Conservation (phyloP, 305 asterid genomes). For the Fraxinus platypoda region DNA sequence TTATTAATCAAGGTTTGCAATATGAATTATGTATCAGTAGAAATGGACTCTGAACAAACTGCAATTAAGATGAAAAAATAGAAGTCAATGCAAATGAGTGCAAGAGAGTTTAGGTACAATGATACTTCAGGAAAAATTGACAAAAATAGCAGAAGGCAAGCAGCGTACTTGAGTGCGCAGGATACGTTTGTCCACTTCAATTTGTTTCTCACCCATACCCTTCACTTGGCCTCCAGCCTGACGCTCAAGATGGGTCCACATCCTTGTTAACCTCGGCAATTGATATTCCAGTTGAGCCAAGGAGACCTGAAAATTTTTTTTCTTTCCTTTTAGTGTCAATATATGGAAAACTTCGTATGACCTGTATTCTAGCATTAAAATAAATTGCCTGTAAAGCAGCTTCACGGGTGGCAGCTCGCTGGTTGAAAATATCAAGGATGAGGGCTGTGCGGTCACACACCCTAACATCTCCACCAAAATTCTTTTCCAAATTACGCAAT, state of each 20-base stretch:
- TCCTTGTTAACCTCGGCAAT: conserved; percentile 79
- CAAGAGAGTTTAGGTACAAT: neutral
- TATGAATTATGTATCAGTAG: neutral
- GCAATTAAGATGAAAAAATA: neutral
- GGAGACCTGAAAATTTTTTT: conserved; percentile 54
- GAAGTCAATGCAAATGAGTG: neutral
- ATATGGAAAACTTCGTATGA: conserved; percentile 11
- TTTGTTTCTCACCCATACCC: conserved; percentile 99
- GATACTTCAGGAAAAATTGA: conserved; percentile 1
- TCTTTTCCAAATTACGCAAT: conserved; percentile 83
- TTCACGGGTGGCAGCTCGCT: conserved; percentile 94
- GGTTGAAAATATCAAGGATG: conserved; percentile 91
- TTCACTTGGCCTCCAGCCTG: conserved; percentile 99
- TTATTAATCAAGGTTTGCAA: neutral
- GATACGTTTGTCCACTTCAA: conserved; percentile 95
- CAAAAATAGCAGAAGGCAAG: conserved; percentile 16
- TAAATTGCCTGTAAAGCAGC: conserved; percentile 74
- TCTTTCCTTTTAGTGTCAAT: conserved; percentile 22
- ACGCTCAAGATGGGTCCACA: conserved; percentile 98
- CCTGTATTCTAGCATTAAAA: conserved; percentile 1
- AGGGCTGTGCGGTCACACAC: conserved; percentile 97
- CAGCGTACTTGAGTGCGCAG: conserved; percentile 81
- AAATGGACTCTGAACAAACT: neutral
- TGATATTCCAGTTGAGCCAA: conserved; percentile 97
- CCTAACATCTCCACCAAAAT: conserved; percentile 81